These are phyloP conservation scores for Globisporangium nunn DNA, from an alignment of 352 stramenopile species.

Conservation along the genomic window DNA sequence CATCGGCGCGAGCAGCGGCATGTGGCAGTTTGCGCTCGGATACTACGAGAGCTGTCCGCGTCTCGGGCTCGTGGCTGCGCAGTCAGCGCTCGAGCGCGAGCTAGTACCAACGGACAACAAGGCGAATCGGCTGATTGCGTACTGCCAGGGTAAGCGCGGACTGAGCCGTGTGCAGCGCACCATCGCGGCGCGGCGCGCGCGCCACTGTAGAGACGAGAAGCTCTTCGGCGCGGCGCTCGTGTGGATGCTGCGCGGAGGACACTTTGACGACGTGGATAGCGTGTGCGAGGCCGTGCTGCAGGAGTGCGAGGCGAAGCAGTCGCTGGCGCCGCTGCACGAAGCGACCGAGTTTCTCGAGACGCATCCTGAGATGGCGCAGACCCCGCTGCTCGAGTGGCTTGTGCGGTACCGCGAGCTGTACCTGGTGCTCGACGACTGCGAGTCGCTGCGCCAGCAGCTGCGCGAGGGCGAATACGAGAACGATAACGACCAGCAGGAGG, in stretches of 20 bases:
- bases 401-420: slow-evolving; percentile 63
- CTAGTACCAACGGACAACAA: slow-evolving; percentile 49
- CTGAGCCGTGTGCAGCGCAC: slow-evolving; percentile 24
- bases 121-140: slow-evolving; percentile 41
- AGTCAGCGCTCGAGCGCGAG: slow-evolving; percentile 37
- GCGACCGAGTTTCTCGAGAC: slow-evolving; percentile 63
- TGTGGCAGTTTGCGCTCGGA: slow-evolving; percentile 59
- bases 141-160: slow-evolving; percentile 43
- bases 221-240: slow-evolving; percentile 42
- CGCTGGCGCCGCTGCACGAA: slow-evolving; percentile 46
- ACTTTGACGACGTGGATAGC: slow-evolving; percentile 47
- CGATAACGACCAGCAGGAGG: neutral
- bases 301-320: slow-evolving; percentile 30
- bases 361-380: slow-evolving; percentile 31
- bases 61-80: slow-evolving; percentile 35
- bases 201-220: slow-evolving; percentile 30
- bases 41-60: slow-evolving; percentile 64
- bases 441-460: slow-evolving; percentile 29
- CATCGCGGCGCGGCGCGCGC: slow-evolving; percentile 34
- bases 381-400: slow-evolving; percentile 50
- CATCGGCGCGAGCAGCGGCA: slow-evolving; percentile 38
- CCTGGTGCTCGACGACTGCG: slow-evolving; percentile 58
- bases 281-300: slow-evolving; percentile 50
- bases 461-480: slow-evolving; percentile 15
- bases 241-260: slow-evolving; percentile 55